Conservation (phyloP, 345 rosid genomes). For the Eucalyptus erythrocorys region DNA sequence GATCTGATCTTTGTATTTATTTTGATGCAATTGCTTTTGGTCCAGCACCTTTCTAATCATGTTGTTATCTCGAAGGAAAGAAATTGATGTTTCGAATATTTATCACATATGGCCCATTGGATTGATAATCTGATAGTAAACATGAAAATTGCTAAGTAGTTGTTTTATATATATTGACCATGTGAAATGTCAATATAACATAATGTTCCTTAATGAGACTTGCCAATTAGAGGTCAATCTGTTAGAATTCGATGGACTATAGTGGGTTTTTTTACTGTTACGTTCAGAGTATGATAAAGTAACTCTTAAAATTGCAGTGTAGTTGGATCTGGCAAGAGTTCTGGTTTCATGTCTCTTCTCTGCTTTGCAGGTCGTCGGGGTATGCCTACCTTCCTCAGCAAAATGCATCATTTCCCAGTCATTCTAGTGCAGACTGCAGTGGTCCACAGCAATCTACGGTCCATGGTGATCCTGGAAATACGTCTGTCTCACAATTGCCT, state of each 20-base stretch:
- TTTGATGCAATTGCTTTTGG: background rate
- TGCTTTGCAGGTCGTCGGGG: background rate
- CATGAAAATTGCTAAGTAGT: background rate
- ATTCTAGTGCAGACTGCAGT: constrained; percentile 4
- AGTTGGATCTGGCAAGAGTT: background rate
- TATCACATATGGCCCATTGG: background rate
- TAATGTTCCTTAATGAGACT: background rate
- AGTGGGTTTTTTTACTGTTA: background rate
- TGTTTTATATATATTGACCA: background rate
- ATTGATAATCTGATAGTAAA: background rate
- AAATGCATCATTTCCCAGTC: constrained; percentile 4
- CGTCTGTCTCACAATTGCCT: constrained; percentile 14
- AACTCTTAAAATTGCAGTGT: background rate
- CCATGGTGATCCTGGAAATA: constrained; percentile 16
- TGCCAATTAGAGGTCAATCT: background rate
- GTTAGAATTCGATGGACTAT: background rate
- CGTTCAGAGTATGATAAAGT: background rate
- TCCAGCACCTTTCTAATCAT: background rate
- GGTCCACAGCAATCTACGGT: constrained; percentile 13
- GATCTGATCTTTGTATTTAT: background rate
- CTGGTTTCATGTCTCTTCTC: background rate
- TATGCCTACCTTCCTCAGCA: background rate
- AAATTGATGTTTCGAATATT: background rate
- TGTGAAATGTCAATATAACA: background rate
- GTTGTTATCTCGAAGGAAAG: background rate